Base-by-base conservation (phyloP, 148 eudicot genomes). In the Cornus florida region DNA sequence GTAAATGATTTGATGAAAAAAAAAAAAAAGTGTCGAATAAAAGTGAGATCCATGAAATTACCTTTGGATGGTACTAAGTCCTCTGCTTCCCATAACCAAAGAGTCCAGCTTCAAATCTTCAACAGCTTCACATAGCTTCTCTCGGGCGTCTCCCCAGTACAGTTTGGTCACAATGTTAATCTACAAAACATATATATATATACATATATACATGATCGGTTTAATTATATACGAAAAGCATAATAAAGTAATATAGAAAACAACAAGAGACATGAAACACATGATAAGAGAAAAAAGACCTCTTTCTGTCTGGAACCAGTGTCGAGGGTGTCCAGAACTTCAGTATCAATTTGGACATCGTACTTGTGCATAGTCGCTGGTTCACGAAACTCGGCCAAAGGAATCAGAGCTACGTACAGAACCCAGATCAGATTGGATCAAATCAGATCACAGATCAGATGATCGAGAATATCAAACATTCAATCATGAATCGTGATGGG, bases 141-240 rank as follows among this genome's bases (percentile, higher is more conserved):
- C 97, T 20, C 93, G 88, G 28, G 94, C 91, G 78, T 92, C 97
- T 77, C 94, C 97, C 97, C 97, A 92, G 75, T 84, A 87, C 70
- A 92, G 41, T 73, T 92, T 92, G 0, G 85, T 73, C 10, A 90
- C 93, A n/a, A 92, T 69, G 0, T 38, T 84, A 24, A 92, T 83
- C 96, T 90, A 80, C 66, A 62, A 74, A 7, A 50, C 33, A n/a
- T 64, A 71, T 0, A 64, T 39, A 56, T 24, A 50, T 11, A 71
- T 46, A 8, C 3, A 69, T 8, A 5, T 46, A 69, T 9, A 12
- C 8, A 8, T 14, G 59, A 12, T 16, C 1, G 1, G 59, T 53
- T 14, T 50, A 9, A 4, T 10, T 53, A 53, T 53, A 16, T 53
- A 16, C 1, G 14, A 16, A 53, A 53, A 53, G 12, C 19, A 53